Conservation (phyloP, 352 stramenopile genomes). For the Lagenidium giganteum region DNA sequence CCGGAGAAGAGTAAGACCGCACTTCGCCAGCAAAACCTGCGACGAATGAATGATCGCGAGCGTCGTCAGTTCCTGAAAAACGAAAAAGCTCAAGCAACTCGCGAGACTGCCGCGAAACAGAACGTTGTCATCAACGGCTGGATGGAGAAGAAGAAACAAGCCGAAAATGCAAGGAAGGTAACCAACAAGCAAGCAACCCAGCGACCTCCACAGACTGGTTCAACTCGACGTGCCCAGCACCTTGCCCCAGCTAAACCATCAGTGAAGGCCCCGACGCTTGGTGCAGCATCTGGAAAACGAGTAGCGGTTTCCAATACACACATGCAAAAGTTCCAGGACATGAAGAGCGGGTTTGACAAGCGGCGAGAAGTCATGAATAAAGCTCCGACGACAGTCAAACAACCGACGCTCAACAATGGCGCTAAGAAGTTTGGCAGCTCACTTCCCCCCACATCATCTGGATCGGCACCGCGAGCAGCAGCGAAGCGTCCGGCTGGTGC, state of each 20-base stretch:
- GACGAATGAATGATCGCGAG: constrained; percentile 59
- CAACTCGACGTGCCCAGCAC: constrained; percentile 7
- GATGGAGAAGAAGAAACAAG: constrained; percentile 63
- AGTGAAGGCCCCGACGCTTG: constrained; percentile 33
- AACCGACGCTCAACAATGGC: constrained; percentile 6
- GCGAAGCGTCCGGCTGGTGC: no score
- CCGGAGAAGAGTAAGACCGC: constrained; percentile 65
- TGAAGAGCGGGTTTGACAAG: constrained; percentile 52
- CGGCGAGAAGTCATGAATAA: constrained; percentile 48
- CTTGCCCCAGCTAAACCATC: constrained; percentile 28
- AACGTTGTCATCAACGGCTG: constrained; percentile 73
- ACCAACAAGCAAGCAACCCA: constrained; percentile 21
- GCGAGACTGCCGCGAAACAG: constrained; percentile 38
- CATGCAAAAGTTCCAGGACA: constrained; percentile 58
- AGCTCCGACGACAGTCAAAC: constrained; percentile 15
- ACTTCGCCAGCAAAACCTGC: constrained; percentile 46
- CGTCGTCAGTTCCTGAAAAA: constrained; percentile 52
- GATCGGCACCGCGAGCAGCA: no score
- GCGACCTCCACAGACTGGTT: not conserved
- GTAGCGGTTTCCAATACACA: constrained; percentile 54
- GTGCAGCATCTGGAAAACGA: constrained; percentile 46
- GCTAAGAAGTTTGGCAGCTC: not conserved
- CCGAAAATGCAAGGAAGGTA: constrained; percentile 42
- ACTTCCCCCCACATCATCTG: no score
- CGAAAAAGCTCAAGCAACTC: constrained; percentile 35